Percentiles rank a stretch among this genome's conserved stretches.
Evolutionary conservation across 2,329 filamentous ascomycete species (phyloP).

Genomic region (Alternaria metachromatica): DNA sequence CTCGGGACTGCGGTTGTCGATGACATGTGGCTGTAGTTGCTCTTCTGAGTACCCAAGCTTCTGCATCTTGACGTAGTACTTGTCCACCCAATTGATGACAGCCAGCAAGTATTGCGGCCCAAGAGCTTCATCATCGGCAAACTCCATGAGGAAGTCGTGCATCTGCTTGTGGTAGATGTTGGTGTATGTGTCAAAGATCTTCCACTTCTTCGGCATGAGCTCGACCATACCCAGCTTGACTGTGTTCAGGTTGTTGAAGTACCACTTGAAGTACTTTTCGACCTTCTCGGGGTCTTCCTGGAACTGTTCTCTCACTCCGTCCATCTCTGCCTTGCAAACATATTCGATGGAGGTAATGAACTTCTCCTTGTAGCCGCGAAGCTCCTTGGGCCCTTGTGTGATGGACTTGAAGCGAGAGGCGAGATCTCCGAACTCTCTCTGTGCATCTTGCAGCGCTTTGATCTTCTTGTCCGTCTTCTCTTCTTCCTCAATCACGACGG

Average conservation of each 20-base stretch:
- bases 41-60: slow-evolving; percentile 81
- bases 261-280: slow-evolving; percentile 92
- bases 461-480: slow-evolving; percentile 96
- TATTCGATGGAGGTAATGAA: slow-evolving; percentile 82
- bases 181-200: slow-evolving; percentile 87
- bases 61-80: slow-evolving; percentile 95
- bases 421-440: slow-evolving; percentile 95
- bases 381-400: slow-evolving; percentile 87
- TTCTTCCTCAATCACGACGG: slow-evolving; percentile 91
- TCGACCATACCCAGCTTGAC: slow-evolving; percentile 91
- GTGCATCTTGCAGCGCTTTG: slow-evolving; percentile 87
- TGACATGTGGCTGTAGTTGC: slow-evolving; percentile 82
- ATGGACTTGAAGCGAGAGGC: slow-evolving; percentile 94
- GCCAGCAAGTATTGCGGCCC: slow-evolving; percentile 86
- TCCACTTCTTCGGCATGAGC: slow-evolving; percentile 96
- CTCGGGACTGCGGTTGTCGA: slow-evolving; percentile 89
- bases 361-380: slow-evolving; percentile 96
- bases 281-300: slow-evolving; percentile 81
- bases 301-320: slow-evolving; percentile 74
- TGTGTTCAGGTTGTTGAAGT: slow-evolving; percentile 95
- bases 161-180: slow-evolving; percentile 92
- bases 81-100: slow-evolving; percentile 93
- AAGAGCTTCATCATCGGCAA: slow-evolving; percentile 84
- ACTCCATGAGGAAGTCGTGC: slow-evolving; percentile 87
- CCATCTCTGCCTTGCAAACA: slow-evolving; percentile 76